phyloP scores from a whole-genome alignment of 768 basidiomycete genomes.

The Tulasnella calospora region DNA sequence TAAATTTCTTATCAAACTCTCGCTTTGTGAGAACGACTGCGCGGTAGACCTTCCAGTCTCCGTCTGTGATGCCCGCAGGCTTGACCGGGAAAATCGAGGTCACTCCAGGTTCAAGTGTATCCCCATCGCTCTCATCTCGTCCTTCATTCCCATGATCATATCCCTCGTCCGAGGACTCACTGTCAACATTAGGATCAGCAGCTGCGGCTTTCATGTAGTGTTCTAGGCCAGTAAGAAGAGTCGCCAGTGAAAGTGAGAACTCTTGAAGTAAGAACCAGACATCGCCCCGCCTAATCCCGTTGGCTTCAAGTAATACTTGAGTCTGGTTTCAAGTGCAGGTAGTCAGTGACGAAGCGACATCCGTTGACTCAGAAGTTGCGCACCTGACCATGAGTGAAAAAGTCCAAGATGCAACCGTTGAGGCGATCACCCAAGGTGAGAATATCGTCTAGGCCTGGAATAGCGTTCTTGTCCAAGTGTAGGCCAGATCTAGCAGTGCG shows the following conservation, averaged over 20 bases:
- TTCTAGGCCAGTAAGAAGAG: slow-evolving; percentile 50
- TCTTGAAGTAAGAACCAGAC: slow-evolving; percentile 61
- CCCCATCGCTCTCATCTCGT: slow-evolving; percentile 14
- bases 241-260: slow-evolving; percentile 49
- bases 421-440: slow-evolving; percentile 20
- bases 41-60: slow-evolving; percentile 55
- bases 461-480: slow-evolving; percentile 53
- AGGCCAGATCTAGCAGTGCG: slow-evolving; percentile 51
- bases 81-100: not conserved
- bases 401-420: slow-evolving; percentile 66
- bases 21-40: slow-evolving; percentile 43
- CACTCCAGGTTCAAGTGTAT: not conserved
- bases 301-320: slow-evolving; percentile 11
- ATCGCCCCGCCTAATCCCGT: slow-evolving; percentile 44
- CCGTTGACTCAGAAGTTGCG: slow-evolving; percentile 18
- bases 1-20: slow-evolving; percentile 58
- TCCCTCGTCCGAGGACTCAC: slow-evolving; percentile 33
- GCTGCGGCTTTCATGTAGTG: slow-evolving; percentile 41
- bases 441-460: slow-evolving; percentile 47
- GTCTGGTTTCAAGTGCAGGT: not conserved
- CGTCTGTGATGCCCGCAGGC: slow-evolving; percentile 35
- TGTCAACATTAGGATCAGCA: slow-evolving; percentile 30
- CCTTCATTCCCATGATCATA: slow-evolving; percentile 30
- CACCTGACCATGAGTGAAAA: slow-evolving; percentile 59
- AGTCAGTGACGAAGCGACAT: not conserved